phyloP scores from a whole-genome alignment of 2,329 filamentous ascomycete species.

The Aureobasidium musti region DNA sequence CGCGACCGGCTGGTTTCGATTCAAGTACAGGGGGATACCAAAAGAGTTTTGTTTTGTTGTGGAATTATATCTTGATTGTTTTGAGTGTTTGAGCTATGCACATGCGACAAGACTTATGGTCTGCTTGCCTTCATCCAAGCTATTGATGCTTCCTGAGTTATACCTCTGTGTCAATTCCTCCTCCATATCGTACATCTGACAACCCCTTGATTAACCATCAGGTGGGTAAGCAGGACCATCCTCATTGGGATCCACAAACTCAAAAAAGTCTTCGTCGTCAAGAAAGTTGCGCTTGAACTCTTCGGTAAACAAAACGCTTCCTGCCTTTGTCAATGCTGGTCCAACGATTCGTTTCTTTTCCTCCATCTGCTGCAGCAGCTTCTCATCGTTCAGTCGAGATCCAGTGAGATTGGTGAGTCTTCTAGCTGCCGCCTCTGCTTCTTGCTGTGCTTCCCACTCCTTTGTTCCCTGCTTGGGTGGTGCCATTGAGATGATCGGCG shows the following conservation, averaged over 20 bases:
- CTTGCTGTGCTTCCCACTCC: constrained; percentile 27
- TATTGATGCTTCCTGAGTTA: constrained; percentile 1
- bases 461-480: not conserved
- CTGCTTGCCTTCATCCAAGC: not conserved
- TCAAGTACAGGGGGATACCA: constrained; percentile 10
- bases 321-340: constrained; percentile 56
- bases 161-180: not conserved
- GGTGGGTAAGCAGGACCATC: constrained; percentile 8
- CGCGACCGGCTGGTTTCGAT: not conserved
- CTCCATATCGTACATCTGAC: not conserved
- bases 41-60: constrained; percentile 7
- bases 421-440: constrained; percentile 12
- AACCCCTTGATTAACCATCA: not conserved
- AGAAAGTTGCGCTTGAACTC: constrained; percentile 53
- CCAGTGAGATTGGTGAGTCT: constrained; percentile 43
- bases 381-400: constrained; percentile 36
- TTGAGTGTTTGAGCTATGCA: not conserved
- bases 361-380: constrained; percentile 53
- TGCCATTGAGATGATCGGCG: constrained; percentile 40
- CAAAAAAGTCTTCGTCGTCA: constrained; percentile 52
- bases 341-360: constrained; percentile 56
- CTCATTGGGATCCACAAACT: not conserved
- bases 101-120: not conserved
- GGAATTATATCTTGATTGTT: not conserved
- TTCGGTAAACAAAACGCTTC: constrained; percentile 56